Base-by-base conservation (phyloP, 75 land plant species). In the Selaginella tamariscina region DNA sequence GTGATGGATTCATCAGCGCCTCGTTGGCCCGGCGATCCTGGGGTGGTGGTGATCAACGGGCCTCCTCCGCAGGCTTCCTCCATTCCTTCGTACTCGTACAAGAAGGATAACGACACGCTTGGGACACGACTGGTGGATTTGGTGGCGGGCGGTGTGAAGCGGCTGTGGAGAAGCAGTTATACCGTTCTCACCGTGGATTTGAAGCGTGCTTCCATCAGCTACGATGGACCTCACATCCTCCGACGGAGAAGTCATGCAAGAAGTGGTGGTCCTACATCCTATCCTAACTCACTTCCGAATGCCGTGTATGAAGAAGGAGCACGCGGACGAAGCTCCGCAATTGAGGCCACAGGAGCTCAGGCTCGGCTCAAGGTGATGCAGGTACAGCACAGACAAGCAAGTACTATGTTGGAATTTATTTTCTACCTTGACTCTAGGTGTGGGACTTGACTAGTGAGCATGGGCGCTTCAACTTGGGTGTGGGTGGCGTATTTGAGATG, bases 341-440 rank as follows among this genome's bases (percentile, higher is more conserved):
- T 39, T 5, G 49, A 39, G 49, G 49, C 49, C 5, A 39, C 49
- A 5, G 15, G 49, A 15, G 49, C 49, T 39, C 49, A 39, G 15
- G 79, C 70, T 15, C 78, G 71, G n/a, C 54, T 72, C 29, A 76
- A 76, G 64, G 54, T 76, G 11, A 65, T 80, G 82, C 82, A 76
- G 79, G 82, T 76, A 1, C 11, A 15, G 15, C 15, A 5, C 15
- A 15, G 49, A 39, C 15, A 15, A 39, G n/a, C n/a, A n/a, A n/a
- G n/a, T n/a, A n/a, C n/a, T n/a, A n/a, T n/a, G n/a, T n/a, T n/a
- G n/a, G n/a, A n/a, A n/a, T n/a, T n/a, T n/a, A n/a, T n/a, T n/a
- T n/a, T n/a, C n/a, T n/a, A n/a, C 24, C 24, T 22, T 68, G 29
- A 23, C 33, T 69, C 33, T 65, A 80, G 82, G 65, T 76, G n/a